Evolutionary conservation across 305 asterid species (phyloP).

Genomic region (Fraxinus greggii): DNA sequence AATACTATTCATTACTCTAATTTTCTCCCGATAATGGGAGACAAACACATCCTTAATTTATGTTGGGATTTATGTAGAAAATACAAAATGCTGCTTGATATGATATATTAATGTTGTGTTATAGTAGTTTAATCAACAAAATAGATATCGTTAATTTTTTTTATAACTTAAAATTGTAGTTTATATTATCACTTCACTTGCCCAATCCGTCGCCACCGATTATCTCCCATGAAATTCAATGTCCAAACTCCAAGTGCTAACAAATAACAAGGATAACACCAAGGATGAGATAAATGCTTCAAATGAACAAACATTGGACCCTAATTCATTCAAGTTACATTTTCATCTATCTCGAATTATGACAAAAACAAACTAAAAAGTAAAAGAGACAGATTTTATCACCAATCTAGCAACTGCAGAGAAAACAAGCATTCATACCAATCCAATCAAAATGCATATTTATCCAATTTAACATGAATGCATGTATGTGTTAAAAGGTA

Average conservation of each 20-base stretch:
- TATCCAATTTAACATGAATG: slow-evolving; percentile 1
- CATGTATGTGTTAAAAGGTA: slow-evolving; percentile 1
- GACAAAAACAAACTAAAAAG: slow-evolving; percentile 10
- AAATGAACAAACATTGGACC: slow-evolving; percentile 16
- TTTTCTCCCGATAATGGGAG: too few species aligned
- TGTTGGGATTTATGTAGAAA: not conserved
- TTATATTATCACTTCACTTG: not conserved
- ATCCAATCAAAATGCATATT: not conserved
- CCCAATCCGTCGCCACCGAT: not conserved
- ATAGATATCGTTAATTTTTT: not conserved
- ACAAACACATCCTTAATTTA: too few species aligned
- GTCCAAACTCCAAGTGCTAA: not conserved
- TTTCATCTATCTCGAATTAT: slow-evolving; percentile 1
- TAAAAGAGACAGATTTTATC: slow-evolving; percentile 2
- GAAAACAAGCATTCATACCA: not conserved
- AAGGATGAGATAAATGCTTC: not conserved
- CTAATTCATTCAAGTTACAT: slow-evolving; percentile 3
- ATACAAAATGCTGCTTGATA: not conserved
- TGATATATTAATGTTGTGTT: not conserved
- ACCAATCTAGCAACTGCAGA: slow-evolving; percentile 12
- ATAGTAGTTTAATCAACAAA: not conserved
- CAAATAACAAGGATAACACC: not conserved
- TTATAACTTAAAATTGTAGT: not conserved
- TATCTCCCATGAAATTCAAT: not conserved
- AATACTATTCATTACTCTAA: too few species aligned